Conservation (phyloP, 306 rosid genomes). For the Rosa lucieae region DNA sequence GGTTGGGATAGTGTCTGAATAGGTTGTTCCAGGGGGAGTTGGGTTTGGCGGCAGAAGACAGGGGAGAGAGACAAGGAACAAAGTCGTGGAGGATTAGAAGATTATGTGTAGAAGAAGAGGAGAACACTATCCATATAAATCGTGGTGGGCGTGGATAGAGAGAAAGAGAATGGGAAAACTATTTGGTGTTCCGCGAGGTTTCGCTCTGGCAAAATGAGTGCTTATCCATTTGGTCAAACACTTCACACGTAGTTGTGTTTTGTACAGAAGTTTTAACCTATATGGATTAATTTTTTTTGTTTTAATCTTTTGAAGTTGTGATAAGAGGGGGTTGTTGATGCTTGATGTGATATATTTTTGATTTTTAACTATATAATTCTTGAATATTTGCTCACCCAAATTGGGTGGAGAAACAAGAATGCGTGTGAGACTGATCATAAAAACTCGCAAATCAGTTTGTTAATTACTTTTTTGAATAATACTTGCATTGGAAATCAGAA, state of each 20-base stretch:
- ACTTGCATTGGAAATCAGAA: no score
- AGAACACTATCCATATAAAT: constrained; percentile 59
- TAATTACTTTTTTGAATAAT: no score
- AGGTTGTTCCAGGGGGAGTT: neutral
- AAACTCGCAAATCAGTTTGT: no score
- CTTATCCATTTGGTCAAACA: constrained; percentile 1
- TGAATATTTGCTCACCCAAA: no score
- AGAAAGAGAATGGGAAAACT: neutral
- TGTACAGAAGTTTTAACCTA: neutral
- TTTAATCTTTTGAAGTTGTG: neutral
- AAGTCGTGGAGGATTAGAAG: neutral
- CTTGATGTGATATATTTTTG: no score
- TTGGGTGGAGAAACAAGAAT: no score
- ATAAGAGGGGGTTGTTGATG: neutral
- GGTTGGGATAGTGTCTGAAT: neutral
- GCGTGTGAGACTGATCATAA: no score
- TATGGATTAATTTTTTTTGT: neutral
- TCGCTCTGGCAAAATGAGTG: neutral
- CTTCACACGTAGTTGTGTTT: neutral
- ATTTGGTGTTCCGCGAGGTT: neutral
- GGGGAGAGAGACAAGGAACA: neutral
- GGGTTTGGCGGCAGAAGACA: neutral
- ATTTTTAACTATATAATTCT: no score
- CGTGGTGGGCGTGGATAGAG: constrained; percentile 45
- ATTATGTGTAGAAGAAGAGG: constrained; percentile 24